Evolutionary conservation across 1,139 yeast species (phyloP), one percentile per base, ranked within the genome.

Genomic region (Yamadazyma diospyri): DNA sequence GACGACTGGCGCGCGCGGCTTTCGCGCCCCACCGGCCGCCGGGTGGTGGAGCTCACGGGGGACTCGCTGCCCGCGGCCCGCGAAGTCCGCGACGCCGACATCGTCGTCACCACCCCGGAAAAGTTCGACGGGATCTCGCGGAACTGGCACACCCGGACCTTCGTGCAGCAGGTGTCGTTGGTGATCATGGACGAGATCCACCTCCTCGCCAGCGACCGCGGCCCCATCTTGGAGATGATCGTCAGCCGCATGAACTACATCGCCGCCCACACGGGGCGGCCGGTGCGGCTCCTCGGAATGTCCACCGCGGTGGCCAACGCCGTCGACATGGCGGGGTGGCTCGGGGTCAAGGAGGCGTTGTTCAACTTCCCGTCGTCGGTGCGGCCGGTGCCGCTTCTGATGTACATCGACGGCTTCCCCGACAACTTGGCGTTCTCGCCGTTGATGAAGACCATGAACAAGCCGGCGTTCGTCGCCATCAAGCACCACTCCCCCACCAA

Each of bases 161-260:
- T 89, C 64, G 97, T 92, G 17, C 95, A 88, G 52, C 79, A 86
- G 40, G 83, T 94, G 1, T 86, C 97, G 0, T 66, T 94, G 40
- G 89, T 94, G 16, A 87, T 94, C 24, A 89, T 94, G 97, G 99
- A 94, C 66, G 98, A 94, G 63, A 88, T 94, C 43, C 99, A 94
- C 67, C 67, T 94, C 43, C 74, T 94, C 46, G 98, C 98, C 2
- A 85, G 96, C 64, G 98, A 92, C 53, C 81, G 98, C 60, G 98
- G 98, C 43, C 97, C 98, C 2, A 89, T 92, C 59, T 69, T 94
- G 51, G 99, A 94, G 54, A 92, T 92, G 92, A 92, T 94, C 72
- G 99, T 94, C 11, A 86, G 96, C 63, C 85, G 99, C 61, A 86
- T 94, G 96, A 89, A 92, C 53, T 87, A 84, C 52, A 82, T 89